phyloP scores from a whole-genome alignment of 1,284 basidiomycete genomes.

The Coniferiporia sulphurascens region DNA sequence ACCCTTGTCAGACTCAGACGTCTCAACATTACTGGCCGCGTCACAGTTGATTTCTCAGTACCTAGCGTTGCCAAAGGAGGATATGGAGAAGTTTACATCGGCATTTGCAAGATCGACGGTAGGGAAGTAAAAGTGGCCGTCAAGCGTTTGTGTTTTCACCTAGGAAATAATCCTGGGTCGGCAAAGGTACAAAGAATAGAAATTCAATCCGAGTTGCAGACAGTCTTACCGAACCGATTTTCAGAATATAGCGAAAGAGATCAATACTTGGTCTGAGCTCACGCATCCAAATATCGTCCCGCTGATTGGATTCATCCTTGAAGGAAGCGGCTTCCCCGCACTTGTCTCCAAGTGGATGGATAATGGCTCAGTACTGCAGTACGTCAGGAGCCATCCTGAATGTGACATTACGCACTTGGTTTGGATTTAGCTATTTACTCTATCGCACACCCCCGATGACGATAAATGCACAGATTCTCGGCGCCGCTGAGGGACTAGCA shows the following conservation, averaged over 20 bases:
- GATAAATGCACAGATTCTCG: conserved; percentile 1
- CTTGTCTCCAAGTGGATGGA: conserved; percentile 18
- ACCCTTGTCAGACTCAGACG: too few species aligned
- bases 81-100: background rate
- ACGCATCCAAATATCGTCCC: conserved; percentile 10
- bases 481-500: conserved; percentile 9
- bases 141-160: conserved; percentile 3
- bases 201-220: background rate
- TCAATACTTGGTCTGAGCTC: conserved; percentile 8
- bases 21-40: too few species aligned
- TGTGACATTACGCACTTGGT: conserved; percentile 6
- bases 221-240: background rate
- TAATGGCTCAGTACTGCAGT: conserved; percentile 9
- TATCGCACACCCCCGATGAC: background rate
- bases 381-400: conserved; percentile 6
- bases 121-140: conserved; percentile 2
- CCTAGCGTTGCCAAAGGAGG: background rate
- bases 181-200: background rate
- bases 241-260: conserved; percentile 7
- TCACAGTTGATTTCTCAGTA: background rate
- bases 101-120: background rate
- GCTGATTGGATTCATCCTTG: conserved; percentile 4
- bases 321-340: background rate
- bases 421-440: background rate
- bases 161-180: background rate